These are phyloP conservation scores for Dinochytrium kinnereticum DNA, from an alignment of 371 early-diverging fungal genomes.

Conservation along the genomic window DNA sequence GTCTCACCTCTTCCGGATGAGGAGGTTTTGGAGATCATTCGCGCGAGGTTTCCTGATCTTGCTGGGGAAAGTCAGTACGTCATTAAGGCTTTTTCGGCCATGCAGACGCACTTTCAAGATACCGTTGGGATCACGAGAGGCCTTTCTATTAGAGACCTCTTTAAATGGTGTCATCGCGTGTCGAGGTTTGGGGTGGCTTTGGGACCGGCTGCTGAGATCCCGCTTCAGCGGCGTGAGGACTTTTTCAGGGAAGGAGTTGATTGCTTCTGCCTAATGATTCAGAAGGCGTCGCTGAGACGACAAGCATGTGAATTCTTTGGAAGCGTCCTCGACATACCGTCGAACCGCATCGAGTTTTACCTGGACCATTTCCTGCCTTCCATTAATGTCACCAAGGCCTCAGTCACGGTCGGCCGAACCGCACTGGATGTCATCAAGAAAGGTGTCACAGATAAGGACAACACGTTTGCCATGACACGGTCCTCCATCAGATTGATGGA, in stretches of 20 bases:
- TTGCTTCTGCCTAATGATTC: conserved; percentile 85
- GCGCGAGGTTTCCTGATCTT: conserved; percentile 61
- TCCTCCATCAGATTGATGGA: conserved; percentile 65
- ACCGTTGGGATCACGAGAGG: conserved; percentile 51
- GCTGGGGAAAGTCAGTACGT: conserved; percentile 46
- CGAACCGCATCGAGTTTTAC: conserved; percentile 73
- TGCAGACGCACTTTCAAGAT: conserved; percentile 63
- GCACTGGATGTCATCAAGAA: conserved; percentile 52
- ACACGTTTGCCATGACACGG: conserved; percentile 45
- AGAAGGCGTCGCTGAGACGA: conserved; percentile 70
- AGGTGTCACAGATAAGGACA: background rate
- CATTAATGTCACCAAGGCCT: conserved; percentile 29
- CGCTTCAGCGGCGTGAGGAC: conserved; percentile 49
- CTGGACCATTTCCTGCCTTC: conserved; percentile 75
- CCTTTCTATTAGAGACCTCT: conserved; percentile 71
- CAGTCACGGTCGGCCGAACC: conserved; percentile 38
- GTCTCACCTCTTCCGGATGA: conserved; percentile 67
- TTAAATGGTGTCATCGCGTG: conserved; percentile 87
- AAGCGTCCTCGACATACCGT: conserved; percentile 72
- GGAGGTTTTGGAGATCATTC: conserved; percentile 72
- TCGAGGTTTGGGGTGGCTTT: conserved; percentile 41
- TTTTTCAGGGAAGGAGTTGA: conserved; percentile 79
- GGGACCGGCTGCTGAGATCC: conserved; percentile 5
- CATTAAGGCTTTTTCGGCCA: conserved; percentile 66
- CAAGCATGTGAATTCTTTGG: conserved; percentile 69